These are phyloP conservation scores for Ophiocordyceps unilateralis DNA, from an alignment of 2,329 filamentous ascomycete species.

Conservation along the genomic window DNA sequence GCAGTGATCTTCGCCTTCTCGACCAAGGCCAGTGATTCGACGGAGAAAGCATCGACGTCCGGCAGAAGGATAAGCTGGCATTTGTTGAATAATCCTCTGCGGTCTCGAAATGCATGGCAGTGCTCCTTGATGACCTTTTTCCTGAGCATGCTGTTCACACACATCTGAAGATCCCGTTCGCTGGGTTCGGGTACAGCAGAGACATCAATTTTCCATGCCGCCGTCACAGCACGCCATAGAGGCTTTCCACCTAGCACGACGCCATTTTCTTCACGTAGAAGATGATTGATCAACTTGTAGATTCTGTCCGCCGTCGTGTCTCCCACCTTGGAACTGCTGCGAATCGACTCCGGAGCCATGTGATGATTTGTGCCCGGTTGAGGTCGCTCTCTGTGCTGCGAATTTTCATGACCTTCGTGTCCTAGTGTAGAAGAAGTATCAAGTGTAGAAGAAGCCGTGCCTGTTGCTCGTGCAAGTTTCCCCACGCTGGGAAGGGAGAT, in stretches of 20 bases:
- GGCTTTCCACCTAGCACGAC: conserved; percentile 33
- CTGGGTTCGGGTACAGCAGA: conserved; percentile 21
- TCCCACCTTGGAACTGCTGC: neutral
- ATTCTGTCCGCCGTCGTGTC: conserved; percentile 5
- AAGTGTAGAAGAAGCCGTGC: neutral
- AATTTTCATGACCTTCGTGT: neutral
- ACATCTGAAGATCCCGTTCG: conserved; percentile 19
- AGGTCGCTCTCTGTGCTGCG: neutral
- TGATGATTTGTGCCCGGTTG: neutral
- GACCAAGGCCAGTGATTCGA: conserved; percentile 24
- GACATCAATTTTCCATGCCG: conserved; percentile 26
- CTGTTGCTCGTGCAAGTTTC: neutral
- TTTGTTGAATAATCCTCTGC: conserved; percentile 23
- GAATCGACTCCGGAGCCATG: too few relatives aligned
- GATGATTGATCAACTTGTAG: conserved; percentile 10
- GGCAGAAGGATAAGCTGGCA: conserved; percentile 26
- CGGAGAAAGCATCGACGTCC: conserved; percentile 22
- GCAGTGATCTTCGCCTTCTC: conserved; percentile 28
- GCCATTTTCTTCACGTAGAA: conserved; percentile 18
- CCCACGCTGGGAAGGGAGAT: neutral
- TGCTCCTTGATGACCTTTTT: conserved; percentile 19
- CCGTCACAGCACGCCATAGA: conserved; percentile 28
- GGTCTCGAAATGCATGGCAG: conserved; percentile 25
- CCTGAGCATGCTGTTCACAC: conserved; percentile 20
- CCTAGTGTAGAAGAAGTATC: neutral